Evolutionary conservation across 2,329 filamentous ascomycete genomes (phyloP).

Genomic region (Xylariaceae sp.): DNA sequence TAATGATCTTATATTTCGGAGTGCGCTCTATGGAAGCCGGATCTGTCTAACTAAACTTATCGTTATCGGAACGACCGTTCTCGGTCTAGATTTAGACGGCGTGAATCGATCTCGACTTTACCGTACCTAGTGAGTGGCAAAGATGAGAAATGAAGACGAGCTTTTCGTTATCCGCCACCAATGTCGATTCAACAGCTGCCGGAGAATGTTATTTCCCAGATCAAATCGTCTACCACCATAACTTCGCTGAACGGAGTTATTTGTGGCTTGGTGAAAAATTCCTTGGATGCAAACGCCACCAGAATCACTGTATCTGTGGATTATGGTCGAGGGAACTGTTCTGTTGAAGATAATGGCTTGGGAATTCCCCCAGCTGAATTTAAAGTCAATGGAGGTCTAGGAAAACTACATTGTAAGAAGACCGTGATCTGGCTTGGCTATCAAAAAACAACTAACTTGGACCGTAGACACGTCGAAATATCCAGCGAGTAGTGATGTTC

Average conservation of each 20-base stretch:
- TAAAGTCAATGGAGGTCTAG: slow-evolving; percentile 67
- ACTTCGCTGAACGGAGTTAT: slow-evolving; percentile 73
- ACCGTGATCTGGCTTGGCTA: slow-evolving; percentile 21
- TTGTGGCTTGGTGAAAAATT: slow-evolving; percentile 76
- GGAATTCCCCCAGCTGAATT: slow-evolving; percentile 81
- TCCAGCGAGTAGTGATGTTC: slow-evolving; percentile 45
- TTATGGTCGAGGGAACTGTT: slow-evolving; percentile 74
- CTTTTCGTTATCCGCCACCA: slow-evolving; percentile 8
- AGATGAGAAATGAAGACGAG: slow-evolving; percentile 13
- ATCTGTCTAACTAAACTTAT: no score
- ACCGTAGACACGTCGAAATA: slow-evolving; percentile 77
- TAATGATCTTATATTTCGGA: no score
- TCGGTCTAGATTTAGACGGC: no score
- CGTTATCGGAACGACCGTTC: no score
- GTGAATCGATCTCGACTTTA: no score
- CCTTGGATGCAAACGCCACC: slow-evolving; percentile 76
- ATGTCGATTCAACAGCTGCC: slow-evolving; percentile 74
- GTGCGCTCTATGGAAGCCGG: no score
- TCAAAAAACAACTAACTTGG: slow-evolving; percentile 16
- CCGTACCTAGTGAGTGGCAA: slow-evolving; percentile 1
- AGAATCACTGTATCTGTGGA: slow-evolving; percentile 73
- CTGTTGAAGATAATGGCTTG: slow-evolving; percentile 79
- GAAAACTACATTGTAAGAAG: slow-evolving; percentile 71
- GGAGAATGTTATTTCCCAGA: slow-evolving; percentile 70
- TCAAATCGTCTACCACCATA: slow-evolving; percentile 83